phyloP scores from a whole-genome alignment of 768 basidiomycete species.

The Postia placenta region DNA sequence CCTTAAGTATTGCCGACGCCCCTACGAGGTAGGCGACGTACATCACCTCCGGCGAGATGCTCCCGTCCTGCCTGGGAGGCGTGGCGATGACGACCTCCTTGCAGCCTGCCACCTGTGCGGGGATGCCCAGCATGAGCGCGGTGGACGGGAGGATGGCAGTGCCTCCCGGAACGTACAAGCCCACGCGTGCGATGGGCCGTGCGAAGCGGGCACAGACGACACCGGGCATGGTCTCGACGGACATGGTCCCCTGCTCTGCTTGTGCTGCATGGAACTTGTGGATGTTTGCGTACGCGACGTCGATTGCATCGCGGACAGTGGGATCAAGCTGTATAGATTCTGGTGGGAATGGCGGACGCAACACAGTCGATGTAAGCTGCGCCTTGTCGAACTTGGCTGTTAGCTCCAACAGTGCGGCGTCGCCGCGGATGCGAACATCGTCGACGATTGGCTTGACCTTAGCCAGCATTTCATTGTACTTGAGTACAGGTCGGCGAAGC shows the following conservation, averaged over 20 bases:
- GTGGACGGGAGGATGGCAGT: slow-evolving; percentile 96
- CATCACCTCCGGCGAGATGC: slow-evolving; percentile 93
- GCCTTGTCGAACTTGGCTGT: slow-evolving; percentile 93
- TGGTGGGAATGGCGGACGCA: slow-evolving; percentile 74
- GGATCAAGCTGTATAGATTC: slow-evolving; percentile 57
- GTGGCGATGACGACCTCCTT: slow-evolving; percentile 89
- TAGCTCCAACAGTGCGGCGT: slow-evolving; percentile 78
- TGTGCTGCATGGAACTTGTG: slow-evolving; percentile 89
- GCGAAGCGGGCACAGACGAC: slow-evolving; percentile 95
- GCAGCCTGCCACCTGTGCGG: slow-evolving; percentile 96
- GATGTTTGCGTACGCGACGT: slow-evolving; percentile 88
- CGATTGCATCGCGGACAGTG: slow-evolving; percentile 74
- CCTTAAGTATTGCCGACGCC: slow-evolving; percentile 85
- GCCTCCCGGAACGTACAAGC: slow-evolving; percentile 95
- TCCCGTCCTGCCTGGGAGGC: slow-evolving; percentile 90
- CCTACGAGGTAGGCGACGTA: slow-evolving; percentile 92
- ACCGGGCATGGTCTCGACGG: slow-evolving; percentile 96
- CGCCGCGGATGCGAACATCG: slow-evolving; percentile 77
- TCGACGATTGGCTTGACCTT: slow-evolving; percentile 95
- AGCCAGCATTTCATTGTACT: slow-evolving; percentile 81
- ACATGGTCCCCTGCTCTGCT: slow-evolving; percentile 57
- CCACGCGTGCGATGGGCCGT: slow-evolving; percentile 91
- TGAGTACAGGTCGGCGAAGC: slow-evolving; percentile 85
- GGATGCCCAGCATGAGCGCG: slow-evolving; percentile 96
- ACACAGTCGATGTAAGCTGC: slow-evolving; percentile 56